Evolutionary conservation across 768 basidiomycete genomes (phyloP).

Genomic region (Mycena galopus): DNA sequence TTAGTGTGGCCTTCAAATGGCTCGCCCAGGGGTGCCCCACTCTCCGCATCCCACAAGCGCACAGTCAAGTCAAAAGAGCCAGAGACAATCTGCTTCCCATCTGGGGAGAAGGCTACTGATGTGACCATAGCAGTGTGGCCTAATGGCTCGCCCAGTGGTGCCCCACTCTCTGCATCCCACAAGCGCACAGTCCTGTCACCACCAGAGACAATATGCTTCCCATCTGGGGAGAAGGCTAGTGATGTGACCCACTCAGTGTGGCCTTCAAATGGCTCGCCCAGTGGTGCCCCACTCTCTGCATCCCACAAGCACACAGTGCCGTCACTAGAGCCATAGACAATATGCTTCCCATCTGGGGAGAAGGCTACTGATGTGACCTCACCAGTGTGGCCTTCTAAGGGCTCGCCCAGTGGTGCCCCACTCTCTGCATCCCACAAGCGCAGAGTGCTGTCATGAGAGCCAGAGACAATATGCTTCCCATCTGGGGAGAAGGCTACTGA

Average conservation of each 20-base stretch:
- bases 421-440: constrained; percentile 6
- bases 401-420: not conserved
- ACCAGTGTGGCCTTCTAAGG: not conserved
- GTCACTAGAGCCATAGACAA: not conserved
- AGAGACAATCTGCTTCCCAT: too few species aligned
- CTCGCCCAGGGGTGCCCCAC: not conserved
- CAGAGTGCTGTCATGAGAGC: not conserved
- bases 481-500: not conserved
- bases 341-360: constrained; percentile 8
- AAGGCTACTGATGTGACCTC: not conserved
- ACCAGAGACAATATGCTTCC: not conserved
- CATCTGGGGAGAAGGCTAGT: not conserved
- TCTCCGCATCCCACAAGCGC: not conserved
- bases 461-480: not conserved
- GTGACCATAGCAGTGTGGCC: too few species aligned
- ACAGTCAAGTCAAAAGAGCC: too few species aligned
- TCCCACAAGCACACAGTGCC: constrained; percentile 3
- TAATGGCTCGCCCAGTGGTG: too few species aligned
- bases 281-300: constrained; percentile 1
- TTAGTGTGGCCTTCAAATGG: not conserved
- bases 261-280: not conserved
- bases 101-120: too few species aligned
- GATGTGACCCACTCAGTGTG: not conserved
- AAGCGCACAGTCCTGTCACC: not conserved
- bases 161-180: too few species aligned